A percentile compares a stretch with the other conserved stretches of the same genome.
Evolutionary conservation across 805 yeast genomes (phyloP).

Genomic region (Lipomyces kockii): DNA sequence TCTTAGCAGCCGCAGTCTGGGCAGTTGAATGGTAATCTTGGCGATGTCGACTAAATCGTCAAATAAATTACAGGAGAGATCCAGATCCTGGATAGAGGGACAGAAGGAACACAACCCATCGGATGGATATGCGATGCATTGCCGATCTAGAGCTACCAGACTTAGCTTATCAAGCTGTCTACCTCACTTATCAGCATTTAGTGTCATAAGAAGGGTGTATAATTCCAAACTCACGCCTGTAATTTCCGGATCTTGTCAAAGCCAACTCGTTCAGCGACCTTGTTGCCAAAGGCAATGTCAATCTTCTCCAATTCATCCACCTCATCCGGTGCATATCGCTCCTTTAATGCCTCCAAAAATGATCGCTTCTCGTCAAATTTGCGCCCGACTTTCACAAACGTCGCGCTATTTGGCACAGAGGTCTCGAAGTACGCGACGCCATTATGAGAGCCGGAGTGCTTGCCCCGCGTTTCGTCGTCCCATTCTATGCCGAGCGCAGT

Average conservation of each 20-base stretch:
- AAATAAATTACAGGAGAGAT: constrained; percentile 65
- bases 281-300: constrained; percentile 56
- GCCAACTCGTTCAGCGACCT: constrained; percentile 66
- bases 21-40: constrained; percentile 47
- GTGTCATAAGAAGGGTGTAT: not conserved
- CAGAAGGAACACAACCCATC: constrained; percentile 22
- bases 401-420: constrained; percentile 55
- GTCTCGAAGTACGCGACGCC: constrained; percentile 61
- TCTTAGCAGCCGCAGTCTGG: constrained; percentile 50
- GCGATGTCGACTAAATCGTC: constrained; percentile 49
- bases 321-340: constrained; percentile 53
- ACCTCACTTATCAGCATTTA: not conserved
- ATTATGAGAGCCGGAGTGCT: constrained; percentile 64
- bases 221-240: constrained; percentile 21
- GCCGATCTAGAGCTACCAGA: constrained; percentile 57
- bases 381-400: constrained; percentile 61
- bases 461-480: constrained; percentile 75
- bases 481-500: constrained; percentile 81
- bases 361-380: constrained; percentile 41
- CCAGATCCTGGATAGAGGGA: constrained; percentile 48
- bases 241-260: constrained; percentile 52
- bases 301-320: constrained; percentile 41
- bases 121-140: constrained; percentile 44
- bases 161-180: constrained; percentile 51
- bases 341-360: constrained; percentile 57